A percentile compares a stretch with the other conserved stretches of the same genome.
phyloP scores from a whole-genome alignment of 2,329 filamentous ascomycete genomes.

The Botrytis medusae region DNA sequence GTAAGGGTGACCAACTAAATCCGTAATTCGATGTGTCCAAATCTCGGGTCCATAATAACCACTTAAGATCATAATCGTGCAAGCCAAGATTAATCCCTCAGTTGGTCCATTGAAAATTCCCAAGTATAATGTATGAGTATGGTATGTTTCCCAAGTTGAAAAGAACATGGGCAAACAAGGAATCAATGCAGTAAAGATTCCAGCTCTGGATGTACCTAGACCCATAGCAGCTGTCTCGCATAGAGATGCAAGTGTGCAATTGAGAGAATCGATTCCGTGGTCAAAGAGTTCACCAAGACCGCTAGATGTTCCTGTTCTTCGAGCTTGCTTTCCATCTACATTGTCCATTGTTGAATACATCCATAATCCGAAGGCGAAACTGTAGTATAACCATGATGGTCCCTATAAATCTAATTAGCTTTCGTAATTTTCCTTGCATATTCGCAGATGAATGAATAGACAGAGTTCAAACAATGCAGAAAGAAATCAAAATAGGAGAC shows the following conservation, averaged over 20 bases:
- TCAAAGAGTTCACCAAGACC: slow-evolving; percentile 96
- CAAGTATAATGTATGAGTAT: slow-evolving; percentile 94
- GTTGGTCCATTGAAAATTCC: slow-evolving; percentile 97
- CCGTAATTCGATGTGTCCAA: slow-evolving; percentile 74
- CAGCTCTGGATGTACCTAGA: slow-evolving; percentile 77
- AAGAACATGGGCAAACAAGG: slow-evolving; percentile 98
- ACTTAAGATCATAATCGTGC: slow-evolving; percentile 79
- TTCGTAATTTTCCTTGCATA: neutral
- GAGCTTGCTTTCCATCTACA: slow-evolving; percentile 95
- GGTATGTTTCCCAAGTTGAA: slow-evolving; percentile 99
- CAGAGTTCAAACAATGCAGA: neutral
- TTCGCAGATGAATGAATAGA: neutral
- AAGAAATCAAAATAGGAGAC: neutral
- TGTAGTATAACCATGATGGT: slow-evolving; percentile 91
- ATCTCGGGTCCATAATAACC: slow-evolving; percentile 86
- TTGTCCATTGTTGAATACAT: slow-evolving; percentile 99
- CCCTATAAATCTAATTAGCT: slow-evolving; percentile 53
- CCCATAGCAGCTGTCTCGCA: slow-evolving; percentile 93
- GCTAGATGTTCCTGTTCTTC: slow-evolving; percentile 91
- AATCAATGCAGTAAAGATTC: slow-evolving; percentile 86
- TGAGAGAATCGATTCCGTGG: slow-evolving; percentile 96
- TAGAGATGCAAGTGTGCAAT: slow-evolving; percentile 90
- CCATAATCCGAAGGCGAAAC: slow-evolving; percentile 93
- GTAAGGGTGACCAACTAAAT: slow-evolving; percentile 61
- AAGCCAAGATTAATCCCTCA: slow-evolving; percentile 89